Percentiles rank a stretch among this genome's conserved stretches.
Evolutionary conservation across 169 alveolate species (phyloP).

Genomic region (Miamiensis avidus): DNA sequence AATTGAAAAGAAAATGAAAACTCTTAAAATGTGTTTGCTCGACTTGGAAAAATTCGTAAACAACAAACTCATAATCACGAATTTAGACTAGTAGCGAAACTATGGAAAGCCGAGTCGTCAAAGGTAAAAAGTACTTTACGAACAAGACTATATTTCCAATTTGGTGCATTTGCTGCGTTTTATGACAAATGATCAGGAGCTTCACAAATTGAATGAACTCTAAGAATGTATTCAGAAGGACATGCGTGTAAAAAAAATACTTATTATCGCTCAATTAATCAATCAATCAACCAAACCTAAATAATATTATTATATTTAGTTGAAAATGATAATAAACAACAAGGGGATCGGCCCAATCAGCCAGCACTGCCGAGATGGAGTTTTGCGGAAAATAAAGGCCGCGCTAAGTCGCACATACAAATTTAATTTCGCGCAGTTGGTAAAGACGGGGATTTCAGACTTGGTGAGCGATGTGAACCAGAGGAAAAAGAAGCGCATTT

Average conservation of each 20-base stretch:
- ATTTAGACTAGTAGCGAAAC: slow-evolving; percentile 1
- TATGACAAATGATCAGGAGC: background rate
- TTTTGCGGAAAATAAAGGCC: background rate
- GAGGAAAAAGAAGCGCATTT: background rate
- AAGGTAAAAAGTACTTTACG: background rate
- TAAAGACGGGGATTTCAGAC: background rate
- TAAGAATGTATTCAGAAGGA: background rate
- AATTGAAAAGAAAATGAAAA: background rate
- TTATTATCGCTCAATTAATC: no score
- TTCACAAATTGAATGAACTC: background rate
- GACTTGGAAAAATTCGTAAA: slow-evolving; percentile 11
- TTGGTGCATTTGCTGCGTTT: background rate
- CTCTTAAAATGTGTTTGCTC: slow-evolving; percentile 5
- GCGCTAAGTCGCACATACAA: background rate
- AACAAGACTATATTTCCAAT: slow-evolving; percentile 1
- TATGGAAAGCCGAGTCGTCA: slow-evolving; percentile 9
- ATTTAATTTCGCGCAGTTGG: background rate
- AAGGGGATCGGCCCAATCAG: no score
- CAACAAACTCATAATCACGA: slow-evolving; percentile 5
- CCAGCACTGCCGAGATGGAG: background rate
- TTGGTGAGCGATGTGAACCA: background rate
- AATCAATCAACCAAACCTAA: no score
- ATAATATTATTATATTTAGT: no score
- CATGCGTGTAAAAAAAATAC: background rate
- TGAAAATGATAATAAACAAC: no score